Percentiles rank a stretch among this genome's conserved stretches.
Conservation (phyloP, 2,329 filamentous ascomycete genomes). For the Cryphonectria japonica region DNA sequence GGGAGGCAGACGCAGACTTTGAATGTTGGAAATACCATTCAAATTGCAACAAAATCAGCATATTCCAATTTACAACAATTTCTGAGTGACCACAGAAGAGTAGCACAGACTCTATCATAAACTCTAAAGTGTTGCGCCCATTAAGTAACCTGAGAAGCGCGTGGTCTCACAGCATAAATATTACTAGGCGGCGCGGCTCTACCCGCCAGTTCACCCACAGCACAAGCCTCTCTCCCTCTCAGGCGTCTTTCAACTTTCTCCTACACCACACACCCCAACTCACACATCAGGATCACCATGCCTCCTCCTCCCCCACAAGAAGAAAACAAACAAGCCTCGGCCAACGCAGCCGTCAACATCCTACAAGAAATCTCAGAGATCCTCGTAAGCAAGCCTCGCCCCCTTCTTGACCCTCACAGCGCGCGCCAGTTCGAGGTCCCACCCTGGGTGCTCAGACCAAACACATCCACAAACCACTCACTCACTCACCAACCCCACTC, state of each 20-base stretch:
- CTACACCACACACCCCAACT: slow-evolving; percentile 11
- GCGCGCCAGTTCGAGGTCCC: slow-evolving; percentile 5
- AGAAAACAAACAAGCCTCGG: slow-evolving; percentile 71
- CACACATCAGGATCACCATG: slow-evolving; percentile 34
- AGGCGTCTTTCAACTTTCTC: not conserved
- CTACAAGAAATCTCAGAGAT: slow-evolving; percentile 86
- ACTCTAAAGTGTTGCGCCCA: not conserved
- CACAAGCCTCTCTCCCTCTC: not conserved
- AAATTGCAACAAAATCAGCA: not conserved
- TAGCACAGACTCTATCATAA: not conserved
- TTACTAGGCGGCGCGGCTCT: not conserved
- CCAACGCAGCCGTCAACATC: slow-evolving; percentile 82
- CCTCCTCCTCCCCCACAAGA: slow-evolving; percentile 45
- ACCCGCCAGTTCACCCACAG: slow-evolving; percentile 6
- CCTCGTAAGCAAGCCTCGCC: slow-evolving; percentile 58
- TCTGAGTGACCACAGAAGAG: not conserved
- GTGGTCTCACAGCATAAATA: not conserved
- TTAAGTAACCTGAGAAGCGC: not conserved
- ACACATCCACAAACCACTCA: not conserved
- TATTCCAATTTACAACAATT: not conserved
- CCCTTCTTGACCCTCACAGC: not conserved
- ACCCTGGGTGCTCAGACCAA: too few relatives aligned
- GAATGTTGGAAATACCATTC: not conserved
- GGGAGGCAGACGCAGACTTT: not conserved
- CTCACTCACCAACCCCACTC: not conserved